Conservation (phyloP, 371 early-diverging fungal species). For the Mortierella sp. region DNA sequence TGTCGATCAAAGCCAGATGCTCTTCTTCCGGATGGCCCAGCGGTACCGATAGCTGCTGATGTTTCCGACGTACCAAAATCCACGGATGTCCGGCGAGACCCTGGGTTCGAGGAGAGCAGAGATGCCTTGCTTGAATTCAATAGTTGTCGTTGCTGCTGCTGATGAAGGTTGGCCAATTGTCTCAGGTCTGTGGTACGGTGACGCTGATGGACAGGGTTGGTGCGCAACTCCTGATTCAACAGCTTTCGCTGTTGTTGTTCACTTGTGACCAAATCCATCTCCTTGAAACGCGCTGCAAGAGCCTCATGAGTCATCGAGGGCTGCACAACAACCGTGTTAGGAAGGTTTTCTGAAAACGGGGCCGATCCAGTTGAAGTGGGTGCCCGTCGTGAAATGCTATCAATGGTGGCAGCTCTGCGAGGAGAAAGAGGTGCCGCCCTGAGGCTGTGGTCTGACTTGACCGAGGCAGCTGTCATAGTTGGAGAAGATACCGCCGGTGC, state of each 20-base stretch:
- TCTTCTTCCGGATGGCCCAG: neutral
- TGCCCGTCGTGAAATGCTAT: neutral
- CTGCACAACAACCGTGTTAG: constrained; percentile 26
- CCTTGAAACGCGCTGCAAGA: constrained; percentile 44
- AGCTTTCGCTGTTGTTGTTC: constrained; percentile 27
- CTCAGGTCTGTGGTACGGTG: constrained; percentile 33
- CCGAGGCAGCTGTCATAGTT: constrained; percentile 28
- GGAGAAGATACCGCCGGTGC: constrained; percentile 34
- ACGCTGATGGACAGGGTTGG: constrained; percentile 46
- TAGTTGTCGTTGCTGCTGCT: constrained; percentile 17
- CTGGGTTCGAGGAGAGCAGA: constrained; percentile 13
- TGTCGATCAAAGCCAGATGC: neutral
- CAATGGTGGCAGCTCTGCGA: constrained; percentile 2
- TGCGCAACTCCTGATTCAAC: constrained; percentile 33
- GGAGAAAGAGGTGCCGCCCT: constrained; percentile 17
- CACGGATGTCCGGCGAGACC: constrained; percentile 31
- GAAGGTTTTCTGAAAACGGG: constrained; percentile 31
- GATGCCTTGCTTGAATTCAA: constrained; percentile 6
- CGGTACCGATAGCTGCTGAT: constrained; percentile 1
- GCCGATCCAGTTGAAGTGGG: neutral
- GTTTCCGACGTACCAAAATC: constrained; percentile 9
- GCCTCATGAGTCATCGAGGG: constrained; percentile 53
- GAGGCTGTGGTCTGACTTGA: constrained; percentile 26
- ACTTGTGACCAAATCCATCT: constrained; percentile 39
- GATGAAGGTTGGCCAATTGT: constrained; percentile 20